Conservation (phyloP, 2,329 filamentous ascomycete genomes). For the Aureobasidium sp. region DNA sequence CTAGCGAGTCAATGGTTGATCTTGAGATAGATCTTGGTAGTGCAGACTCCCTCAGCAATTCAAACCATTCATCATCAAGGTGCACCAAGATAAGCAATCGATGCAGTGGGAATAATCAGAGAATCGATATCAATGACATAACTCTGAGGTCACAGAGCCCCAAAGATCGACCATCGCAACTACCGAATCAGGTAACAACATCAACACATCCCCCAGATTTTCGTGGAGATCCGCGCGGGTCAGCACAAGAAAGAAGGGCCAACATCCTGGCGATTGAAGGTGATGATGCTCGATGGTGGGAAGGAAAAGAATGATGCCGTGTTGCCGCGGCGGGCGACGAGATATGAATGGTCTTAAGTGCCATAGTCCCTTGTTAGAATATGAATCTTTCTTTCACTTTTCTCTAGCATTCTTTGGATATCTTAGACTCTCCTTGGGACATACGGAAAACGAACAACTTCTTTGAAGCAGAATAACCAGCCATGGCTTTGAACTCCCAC, state of each 20-base stretch:
- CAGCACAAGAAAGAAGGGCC: neutral
- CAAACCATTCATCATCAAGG: neutral
- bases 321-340: neutral
- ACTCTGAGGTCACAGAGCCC: neutral
- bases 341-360: no score
- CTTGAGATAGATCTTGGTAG: neutral
- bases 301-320: neutral
- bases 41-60: neutral
- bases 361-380: neutral
- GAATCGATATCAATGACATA: neutral
- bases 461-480: neutral
- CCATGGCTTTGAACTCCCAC: slow-evolving; percentile 4
- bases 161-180: neutral
- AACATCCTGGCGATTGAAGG: neutral
- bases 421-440: neutral
- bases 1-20: neutral
- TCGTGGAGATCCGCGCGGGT: neutral
- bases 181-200: neutral
- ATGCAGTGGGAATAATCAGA: neutral
- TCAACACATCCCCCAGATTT: neutral
- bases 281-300: neutral
- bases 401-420: neutral
- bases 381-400: neutral
- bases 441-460: neutral
- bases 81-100: neutral